Base-by-base conservation (phyloP, 1,139 yeast genomes). In the Lodderomyces theae region DNA sequence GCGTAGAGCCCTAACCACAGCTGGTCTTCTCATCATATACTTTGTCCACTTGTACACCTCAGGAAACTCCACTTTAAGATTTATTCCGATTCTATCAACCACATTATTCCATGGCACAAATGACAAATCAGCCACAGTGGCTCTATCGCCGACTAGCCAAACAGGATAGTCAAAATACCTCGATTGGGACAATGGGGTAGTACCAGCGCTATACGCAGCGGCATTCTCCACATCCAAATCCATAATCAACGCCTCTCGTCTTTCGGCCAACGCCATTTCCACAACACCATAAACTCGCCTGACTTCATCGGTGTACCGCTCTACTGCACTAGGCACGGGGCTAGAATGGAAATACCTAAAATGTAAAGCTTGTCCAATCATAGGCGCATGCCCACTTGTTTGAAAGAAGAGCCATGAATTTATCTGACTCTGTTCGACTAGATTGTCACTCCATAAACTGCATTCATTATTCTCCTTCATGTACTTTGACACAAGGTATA, bases 81-180 rank as follows among this genome's bases (percentile, higher is more conserved):
- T 87, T 50, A 90, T 87, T 11, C 96, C 97, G 44, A 90, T 86
- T 53, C 96, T 72, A 61, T 87, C 96, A 38, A 89, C 96, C 17
- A 90, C 96, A 57, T 89, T 90, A 62, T 90, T 90, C 97, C 97
- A 90, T 10, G 97, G 95, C 24, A 89, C 96, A 66, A 89, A 90
- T 19, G 92, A 80, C 55, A 90, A 72, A 61, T 90, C 97, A 4
- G 97, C 97, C 39, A 89, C 82, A 2, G 97, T 86, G 41, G 92
- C 84, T 43, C 86, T 70, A 56, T 88, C 96, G 25, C 96, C 95
- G 6, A 89, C 96, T 24, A 90, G 72, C 97, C 97, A 90, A 28
- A 90, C 94, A 1, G 97, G 96, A 54, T 87, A 86, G 56, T 88
- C 96, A 56, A 88, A 87, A 65, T 86, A 88, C 60, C 92, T 75